A percentile compares a stretch with the other conserved stretches of the same genome.
Evolutionary conservation across 2,329 filamentous ascomycete genomes (phyloP).

Genomic region (Albophoma yamanashiensis): DNA sequence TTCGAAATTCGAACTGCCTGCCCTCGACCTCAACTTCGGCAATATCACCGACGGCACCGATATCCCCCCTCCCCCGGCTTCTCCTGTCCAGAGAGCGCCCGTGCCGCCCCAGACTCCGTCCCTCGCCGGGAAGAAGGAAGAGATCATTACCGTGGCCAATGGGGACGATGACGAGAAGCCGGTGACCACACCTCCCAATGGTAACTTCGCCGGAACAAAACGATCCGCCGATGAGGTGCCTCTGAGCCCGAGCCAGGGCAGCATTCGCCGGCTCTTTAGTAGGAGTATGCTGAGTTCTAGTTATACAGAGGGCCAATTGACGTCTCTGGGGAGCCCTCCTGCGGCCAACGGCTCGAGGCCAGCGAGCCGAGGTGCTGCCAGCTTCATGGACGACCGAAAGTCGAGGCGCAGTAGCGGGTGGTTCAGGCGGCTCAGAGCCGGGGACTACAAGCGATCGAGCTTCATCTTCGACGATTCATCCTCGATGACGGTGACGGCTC

Average conservation of each 20-base stretch:
- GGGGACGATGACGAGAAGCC: constrained; percentile 4
- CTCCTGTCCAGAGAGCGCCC: constrained; percentile 38
- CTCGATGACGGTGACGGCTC: constrained; percentile 8
- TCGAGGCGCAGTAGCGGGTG: constrained; percentile 46
- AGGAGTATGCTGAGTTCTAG: constrained; percentile 42
- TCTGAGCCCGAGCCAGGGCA: constrained; percentile 41
- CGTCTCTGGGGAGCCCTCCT: constrained; percentile 23
- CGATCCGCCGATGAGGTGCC: constrained; percentile 39
- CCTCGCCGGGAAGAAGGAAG: constrained; percentile 10
- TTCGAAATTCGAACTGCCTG: constrained; percentile 44
- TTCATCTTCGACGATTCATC: constrained; percentile 27
- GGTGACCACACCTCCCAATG: constrained; percentile 22
- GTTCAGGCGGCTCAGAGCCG: constrained; percentile 42
- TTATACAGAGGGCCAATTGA: constrained; percentile 38
- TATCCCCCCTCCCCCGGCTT: constrained; percentile 48
- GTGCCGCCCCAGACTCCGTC: constrained; percentile 29
- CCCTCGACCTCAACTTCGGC: constrained; percentile 46
- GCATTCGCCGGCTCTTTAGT: constrained; percentile 47
- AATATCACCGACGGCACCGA: constrained; percentile 50
- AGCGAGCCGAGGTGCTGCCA: constrained; percentile 37
- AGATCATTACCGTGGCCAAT: constrained; percentile 7
- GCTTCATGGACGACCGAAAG: constrained; percentile 40
- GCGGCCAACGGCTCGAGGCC: constrained; percentile 29
- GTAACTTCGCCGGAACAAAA: constrained; percentile 35
- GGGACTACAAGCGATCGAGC: constrained; percentile 29